Evolutionary conservation across 306 rosid species (phyloP).

Genomic region (Fragaria iinumae): DNA sequence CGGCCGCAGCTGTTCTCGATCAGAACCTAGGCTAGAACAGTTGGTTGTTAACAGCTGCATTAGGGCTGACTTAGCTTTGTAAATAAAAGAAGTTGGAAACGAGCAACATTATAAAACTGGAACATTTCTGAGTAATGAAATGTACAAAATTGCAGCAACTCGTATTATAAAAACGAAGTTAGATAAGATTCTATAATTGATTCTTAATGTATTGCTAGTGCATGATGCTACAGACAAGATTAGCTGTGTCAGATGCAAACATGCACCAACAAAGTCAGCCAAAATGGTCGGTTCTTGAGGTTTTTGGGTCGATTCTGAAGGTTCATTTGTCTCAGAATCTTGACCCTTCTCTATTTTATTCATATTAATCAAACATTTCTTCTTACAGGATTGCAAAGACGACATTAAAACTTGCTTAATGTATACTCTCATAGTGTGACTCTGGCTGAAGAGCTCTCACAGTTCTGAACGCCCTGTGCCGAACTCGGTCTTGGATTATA

Average conservation of each 20-base stretch:
- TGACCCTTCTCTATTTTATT: not conserved
- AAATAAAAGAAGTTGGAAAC: not conserved
- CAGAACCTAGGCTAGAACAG: not conserved
- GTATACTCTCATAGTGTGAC: not conserved
- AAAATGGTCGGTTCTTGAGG: conserved; percentile 25
- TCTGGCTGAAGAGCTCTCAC: not conserved
- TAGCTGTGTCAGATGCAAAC: conserved; percentile 27
- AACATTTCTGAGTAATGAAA: not conserved
- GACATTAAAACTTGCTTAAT: not conserved
- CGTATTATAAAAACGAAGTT: not conserved
- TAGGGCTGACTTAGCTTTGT: not conserved
- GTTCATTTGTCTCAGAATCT: conserved; percentile 7
- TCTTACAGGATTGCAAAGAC: not conserved
- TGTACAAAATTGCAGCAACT: not conserved
- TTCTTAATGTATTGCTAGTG: not conserved
- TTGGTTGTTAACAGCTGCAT: conserved; percentile 3
- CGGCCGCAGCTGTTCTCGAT: not conserved
- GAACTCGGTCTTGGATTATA: not conserved
- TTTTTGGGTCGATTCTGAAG: conserved; percentile 25
- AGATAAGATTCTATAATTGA: conserved; percentile 7
- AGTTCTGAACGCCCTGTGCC: not conserved
- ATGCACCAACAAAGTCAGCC: conserved; percentile 24
- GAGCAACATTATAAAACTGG: not conserved
- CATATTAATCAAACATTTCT: not conserved
- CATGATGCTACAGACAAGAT: conserved; percentile 19